A percentile compares a stretch with the other conserved stretches of the same genome.
These are phyloP conservation scores for Saposhnikovia divaricata DNA, from an alignment of 129 eudicot genomes.

Conservation along the genomic window DNA sequence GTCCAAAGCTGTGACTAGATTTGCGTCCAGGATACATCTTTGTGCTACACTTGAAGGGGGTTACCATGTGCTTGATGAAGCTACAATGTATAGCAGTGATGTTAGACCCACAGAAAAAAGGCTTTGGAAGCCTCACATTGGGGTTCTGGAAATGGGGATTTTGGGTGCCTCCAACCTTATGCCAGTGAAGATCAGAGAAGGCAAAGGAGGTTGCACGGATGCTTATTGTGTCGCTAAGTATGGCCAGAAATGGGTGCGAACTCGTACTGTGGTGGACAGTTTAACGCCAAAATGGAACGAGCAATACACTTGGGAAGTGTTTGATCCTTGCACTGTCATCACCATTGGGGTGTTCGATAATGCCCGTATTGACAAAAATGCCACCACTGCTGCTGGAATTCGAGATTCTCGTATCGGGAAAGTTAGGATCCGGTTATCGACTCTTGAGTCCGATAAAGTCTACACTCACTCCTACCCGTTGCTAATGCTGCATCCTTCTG, in stretches of 20 bases:
- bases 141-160: slow-evolving; percentile 88
- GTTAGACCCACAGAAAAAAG: slow-evolving; percentile 85
- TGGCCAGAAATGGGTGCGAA: slow-evolving; percentile 91
- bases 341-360: slow-evolving; percentile 89
- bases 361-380: slow-evolving; percentile 59
- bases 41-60: slow-evolving; percentile 84
- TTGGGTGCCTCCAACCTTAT: slow-evolving; percentile 86
- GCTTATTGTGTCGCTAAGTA: slow-evolving; percentile 91
- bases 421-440: slow-evolving; percentile 74
- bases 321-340: slow-evolving; percentile 94
- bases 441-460: slow-evolving; percentile 73
- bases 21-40: slow-evolving; percentile 72
- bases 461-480: slow-evolving; percentile 92
- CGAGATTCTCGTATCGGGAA: slow-evolving; percentile 82
- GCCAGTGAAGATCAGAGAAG: slow-evolving; percentile 87
- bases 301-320: slow-evolving; percentile 99
- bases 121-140: slow-evolving; percentile 92
- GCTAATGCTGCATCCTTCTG: slow-evolving; percentile 77
- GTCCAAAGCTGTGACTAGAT: slow-evolving; percentile 46
- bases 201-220: slow-evolving; percentile 78
- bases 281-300: slow-evolving; percentile 88
- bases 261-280: slow-evolving; percentile 82
- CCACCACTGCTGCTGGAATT: slow-evolving; percentile 18
- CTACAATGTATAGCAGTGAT: slow-evolving; percentile 92
- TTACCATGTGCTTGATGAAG: slow-evolving; percentile 95